Evolutionary conservation across 1,284 basidiomycete species (phyloP).

Genomic region (Leccinum subatratum): DNA sequence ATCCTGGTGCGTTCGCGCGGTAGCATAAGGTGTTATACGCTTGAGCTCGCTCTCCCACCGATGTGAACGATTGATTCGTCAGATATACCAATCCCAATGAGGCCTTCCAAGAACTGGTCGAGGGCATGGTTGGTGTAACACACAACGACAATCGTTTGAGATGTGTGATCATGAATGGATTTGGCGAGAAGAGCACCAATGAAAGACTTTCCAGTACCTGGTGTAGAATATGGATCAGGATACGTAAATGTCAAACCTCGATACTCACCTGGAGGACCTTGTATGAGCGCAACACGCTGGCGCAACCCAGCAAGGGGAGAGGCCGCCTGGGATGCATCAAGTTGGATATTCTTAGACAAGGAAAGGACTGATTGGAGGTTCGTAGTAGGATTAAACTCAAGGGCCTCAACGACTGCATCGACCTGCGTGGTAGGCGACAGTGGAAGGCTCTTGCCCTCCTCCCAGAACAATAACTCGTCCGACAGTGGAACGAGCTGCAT

Average conservation of each 20-base stretch:
- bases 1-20: slow-evolving; percentile 25
- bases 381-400: slow-evolving; percentile 34
- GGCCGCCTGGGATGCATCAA: slow-evolving; percentile 49
- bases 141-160: slow-evolving; percentile 52
- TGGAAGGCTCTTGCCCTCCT: slow-evolving; percentile 4
- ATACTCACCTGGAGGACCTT: slow-evolving; percentile 59
- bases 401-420: slow-evolving; percentile 21
- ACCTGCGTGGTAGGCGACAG: slow-evolving; percentile 3
- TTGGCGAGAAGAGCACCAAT: slow-evolving; percentile 62
- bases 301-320: slow-evolving; percentile 50
- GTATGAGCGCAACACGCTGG: slow-evolving; percentile 54
- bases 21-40: slow-evolving; percentile 43
- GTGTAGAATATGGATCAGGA: slow-evolving; percentile 3
- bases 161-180: slow-evolving; percentile 44
- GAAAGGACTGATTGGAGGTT: slow-evolving; percentile 40
- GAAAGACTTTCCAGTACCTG: slow-evolving; percentile 68
- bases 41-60: slow-evolving; percentile 49
- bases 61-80: slow-evolving; percentile 46
- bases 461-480: slow-evolving; percentile 52
- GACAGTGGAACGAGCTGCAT: slow-evolving; percentile 43
- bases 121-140: slow-evolving; percentile 69
- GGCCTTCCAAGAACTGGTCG: slow-evolving; percentile 59
- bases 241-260: background rate
- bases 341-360: slow-evolving; percentile 35
- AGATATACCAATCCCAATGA: slow-evolving; percentile 55